Base-by-base conservation (phyloP, 2,329 filamentous ascomycete genomes). In the Fusarium abutilonis region DNA sequence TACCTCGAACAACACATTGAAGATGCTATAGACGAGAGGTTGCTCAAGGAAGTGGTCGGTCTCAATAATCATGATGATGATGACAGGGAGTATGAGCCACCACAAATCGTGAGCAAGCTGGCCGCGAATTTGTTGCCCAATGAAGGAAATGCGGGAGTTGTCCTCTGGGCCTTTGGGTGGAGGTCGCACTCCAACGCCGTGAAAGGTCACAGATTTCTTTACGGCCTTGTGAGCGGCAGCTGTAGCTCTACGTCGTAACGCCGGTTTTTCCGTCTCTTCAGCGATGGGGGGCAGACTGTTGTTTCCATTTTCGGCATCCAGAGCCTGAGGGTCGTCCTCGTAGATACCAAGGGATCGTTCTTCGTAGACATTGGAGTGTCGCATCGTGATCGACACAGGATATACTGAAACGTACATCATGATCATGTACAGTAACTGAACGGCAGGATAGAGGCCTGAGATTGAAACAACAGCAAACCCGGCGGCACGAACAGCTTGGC, bases 361-460 rank as follows among this genome's bases (percentile, higher is more conserved):
- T 70, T 91, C 88, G 69, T 91, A 91, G 28, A 89, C 85, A 68
- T 91, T 91, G 35, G 87, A 89, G 70, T 88, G 86, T 26, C 88
- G 83, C 75, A 89, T 84, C 1, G 83, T 86, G 56, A 89, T 85
- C 23, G 84, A 82, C 19, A 88, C 81, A 0, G 87, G 86, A 57
- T 86, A 88, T 3, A 82, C 84, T 1, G 85, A 85, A 38, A 89
- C 84, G 72, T 89, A 89, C 84, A 89, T 89, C 78, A 88, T 86
- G 52, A 88, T 80, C 11, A 88, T 77, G 65, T 86, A 88, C 2
- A 86, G 73, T 1, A 89, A 79, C 56, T 87, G 82, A 3, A 88
- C 76, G 2, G 84, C 85, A 6, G 86, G 84, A 35, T 82, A 82
- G 3, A 82, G 77, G 1, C 80, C 76, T 4, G 84, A 75, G 41